These are phyloP conservation scores for Pouteria campechiana DNA, from an alignment of 179 eudicot genomes.

Conservation along the genomic window DNA sequence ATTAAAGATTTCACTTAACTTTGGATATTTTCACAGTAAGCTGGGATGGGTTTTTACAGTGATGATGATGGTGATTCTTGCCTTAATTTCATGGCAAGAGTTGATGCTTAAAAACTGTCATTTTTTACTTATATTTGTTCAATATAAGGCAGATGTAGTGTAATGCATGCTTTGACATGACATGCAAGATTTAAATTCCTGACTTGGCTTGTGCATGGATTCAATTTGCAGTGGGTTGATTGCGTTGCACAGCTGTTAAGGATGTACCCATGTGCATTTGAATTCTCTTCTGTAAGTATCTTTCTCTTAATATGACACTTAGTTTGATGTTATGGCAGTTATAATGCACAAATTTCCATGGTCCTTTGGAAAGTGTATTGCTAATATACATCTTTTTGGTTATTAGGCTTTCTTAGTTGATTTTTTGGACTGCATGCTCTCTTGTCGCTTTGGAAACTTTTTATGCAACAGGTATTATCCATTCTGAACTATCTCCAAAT, in stretches of 20 bases:
- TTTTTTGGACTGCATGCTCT: slow-evolving; percentile 72
- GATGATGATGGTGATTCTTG: too few relatives aligned
- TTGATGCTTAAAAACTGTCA: too few relatives aligned
- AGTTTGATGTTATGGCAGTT: too few relatives aligned
- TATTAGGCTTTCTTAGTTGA: slow-evolving; percentile 76
- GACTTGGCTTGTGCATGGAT: slow-evolving; percentile 2
- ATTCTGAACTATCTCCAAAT: not conserved
- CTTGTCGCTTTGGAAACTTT: slow-evolving; percentile 96
- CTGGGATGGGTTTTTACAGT: too few relatives aligned
- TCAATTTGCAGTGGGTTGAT: slow-evolving; percentile 84
- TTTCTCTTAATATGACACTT: slow-evolving; percentile 1
- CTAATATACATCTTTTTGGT: not conserved
- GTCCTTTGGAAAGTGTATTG: not conserved
- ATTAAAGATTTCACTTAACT: too few relatives aligned
- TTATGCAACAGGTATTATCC: slow-evolving; percentile 77
- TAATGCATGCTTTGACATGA: too few relatives aligned
- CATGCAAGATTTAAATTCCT: slow-evolving; percentile 1
- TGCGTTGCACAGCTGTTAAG: slow-evolving; percentile 89
- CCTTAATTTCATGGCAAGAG: too few relatives aligned
- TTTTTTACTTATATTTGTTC: too few relatives aligned
- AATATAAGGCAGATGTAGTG: too few relatives aligned
- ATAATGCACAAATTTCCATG: not conserved
- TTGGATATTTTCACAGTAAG: too few relatives aligned
- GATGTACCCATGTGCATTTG: slow-evolving; percentile 95
- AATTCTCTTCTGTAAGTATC: slow-evolving; percentile 77